Base-by-base conservation (phyloP, 176 grass and related monocot species). In the Carex kokanica region DNA sequence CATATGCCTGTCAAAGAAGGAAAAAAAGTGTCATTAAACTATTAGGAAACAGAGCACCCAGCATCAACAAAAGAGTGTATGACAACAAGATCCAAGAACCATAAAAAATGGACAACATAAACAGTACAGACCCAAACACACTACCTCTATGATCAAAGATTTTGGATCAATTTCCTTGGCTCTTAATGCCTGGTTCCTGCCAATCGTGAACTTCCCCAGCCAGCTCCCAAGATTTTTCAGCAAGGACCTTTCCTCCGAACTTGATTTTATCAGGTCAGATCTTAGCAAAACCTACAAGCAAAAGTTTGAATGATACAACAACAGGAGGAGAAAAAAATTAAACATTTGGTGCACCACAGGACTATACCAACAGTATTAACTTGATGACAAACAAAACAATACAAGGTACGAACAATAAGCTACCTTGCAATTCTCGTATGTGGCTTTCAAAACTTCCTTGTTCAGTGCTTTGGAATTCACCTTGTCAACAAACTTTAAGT, bases 391-490 rank as follows among this genome's bases (percentile, higher is more conserved):
- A 65, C 38, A 61, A 78, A 27, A 31, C 2, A 32, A 83, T 23
- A 75, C 5, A 83, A 18, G 27, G 27, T 78, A 64, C 36, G 52
- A 17, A 55, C 14, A 69, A 56, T 32, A 55, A 47, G 14, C 18
- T 75, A 98, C 95, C 95, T 98, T 98, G 95, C 95, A 98, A 79
- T 98, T 98, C 84, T 94, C 95, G 31, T 98, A 98, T 62, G 95
- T 89, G 61, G 95, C 92, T 90, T 94, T 98, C 78, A 98, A 29
- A 54, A 98, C 90, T 86, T 98, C 95, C 87, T 91, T 98, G 88
- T 90, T 94, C 86, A 98, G 84, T 64, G 55, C 74, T 87, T 94
- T 98, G 82, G 95, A 94, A 71, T 90, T 91, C 47, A 91, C 92
- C 87, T 94, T 98, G 74, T 98, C 95, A 0, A 98, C 83, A 31